A percentile compares a stretch with the other conserved stretches of the same genome.
Evolutionary conservation across 352 stramenopile genomes (phyloP).

Genomic region (Phytophthora agathidicida): DNA sequence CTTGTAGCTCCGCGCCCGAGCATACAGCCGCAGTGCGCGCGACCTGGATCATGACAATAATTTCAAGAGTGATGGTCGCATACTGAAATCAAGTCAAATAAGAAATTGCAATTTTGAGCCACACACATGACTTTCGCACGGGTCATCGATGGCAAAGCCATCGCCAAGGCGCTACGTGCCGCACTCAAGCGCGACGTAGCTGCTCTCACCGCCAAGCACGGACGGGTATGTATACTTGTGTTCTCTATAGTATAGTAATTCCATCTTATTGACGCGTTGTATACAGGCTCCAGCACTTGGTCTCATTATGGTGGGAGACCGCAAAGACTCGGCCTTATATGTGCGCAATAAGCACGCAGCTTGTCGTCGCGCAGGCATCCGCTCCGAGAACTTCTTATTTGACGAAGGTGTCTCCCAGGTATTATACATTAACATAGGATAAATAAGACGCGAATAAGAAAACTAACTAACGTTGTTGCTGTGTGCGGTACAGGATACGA

Average conservation of each 20-base stretch:
- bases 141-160: constrained; percentile 76
- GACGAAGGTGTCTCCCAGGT: constrained; percentile 69
- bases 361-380: constrained; percentile 94
- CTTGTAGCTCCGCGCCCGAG: constrained; percentile 48
- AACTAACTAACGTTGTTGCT: no score
- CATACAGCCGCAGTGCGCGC: constrained; percentile 52
- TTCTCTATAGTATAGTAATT: background rate
- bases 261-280: background rate
- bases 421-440: background rate
- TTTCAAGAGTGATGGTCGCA: no score
- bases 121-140: constrained; percentile 29
- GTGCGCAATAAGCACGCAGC: constrained; percentile 99
- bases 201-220: constrained; percentile 51
- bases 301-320: constrained; percentile 97
- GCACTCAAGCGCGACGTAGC: constrained; percentile 69
- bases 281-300: constrained; percentile 92
- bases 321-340: constrained; percentile 97
- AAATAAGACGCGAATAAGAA: background rate
- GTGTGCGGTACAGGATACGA: constrained; percentile 38
- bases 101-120: background rate
- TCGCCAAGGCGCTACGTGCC: constrained; percentile 66
- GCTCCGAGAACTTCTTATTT: constrained; percentile 89
- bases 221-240: constrained; percentile 32
- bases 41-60: no score
- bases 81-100: no score